These are phyloP conservation scores for Cymbidium sinense DNA, from an alignment of 106 monocot genomes.

Conservation along the genomic window DNA sequence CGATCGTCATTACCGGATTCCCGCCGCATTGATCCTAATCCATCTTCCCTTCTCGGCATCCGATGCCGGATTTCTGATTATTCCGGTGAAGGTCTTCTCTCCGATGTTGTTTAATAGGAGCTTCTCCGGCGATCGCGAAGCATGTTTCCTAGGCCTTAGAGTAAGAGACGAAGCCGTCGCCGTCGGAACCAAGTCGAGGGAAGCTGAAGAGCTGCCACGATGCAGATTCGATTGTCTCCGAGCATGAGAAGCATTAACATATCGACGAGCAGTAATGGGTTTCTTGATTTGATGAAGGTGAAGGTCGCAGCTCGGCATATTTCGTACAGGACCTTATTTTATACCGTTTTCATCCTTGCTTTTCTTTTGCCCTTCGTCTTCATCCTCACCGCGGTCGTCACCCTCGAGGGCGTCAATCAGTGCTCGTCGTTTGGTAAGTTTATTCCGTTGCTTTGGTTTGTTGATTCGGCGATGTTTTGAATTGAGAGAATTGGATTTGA, in stretches of 20 bases:
- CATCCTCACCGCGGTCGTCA: slow-evolving; percentile 61
- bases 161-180: slow-evolving; percentile 4
- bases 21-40: too few species aligned
- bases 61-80: slow-evolving; percentile 32
- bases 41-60: neutral
- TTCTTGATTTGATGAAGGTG: slow-evolving; percentile 80
- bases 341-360: slow-evolving; percentile 49
- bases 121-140: neutral
- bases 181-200: slow-evolving; percentile 2
- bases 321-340: slow-evolving; percentile 56
- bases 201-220: slow-evolving; percentile 33
- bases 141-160: neutral
- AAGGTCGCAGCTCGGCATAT: slow-evolving; percentile 66
- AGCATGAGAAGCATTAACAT: slow-evolving; percentile 99
- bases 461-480: neutral
- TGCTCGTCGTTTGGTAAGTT: slow-evolving; percentile 69
- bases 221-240: slow-evolving; percentile 97
- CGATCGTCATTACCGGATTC: too few species aligned
- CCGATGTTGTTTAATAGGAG: neutral
- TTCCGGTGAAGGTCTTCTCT: slow-evolving; percentile 17
- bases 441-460: too few species aligned
- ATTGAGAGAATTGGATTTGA: neutral
- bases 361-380: slow-evolving; percentile 72
- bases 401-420: slow-evolving; percentile 67
- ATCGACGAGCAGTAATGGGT: slow-evolving; percentile 66